A percentile compares a stretch with the other conserved stretches of the same genome.
phyloP scores from a whole-genome alignment of 116 monocot genomes.

The Trichopus zeylanicus region DNA sequence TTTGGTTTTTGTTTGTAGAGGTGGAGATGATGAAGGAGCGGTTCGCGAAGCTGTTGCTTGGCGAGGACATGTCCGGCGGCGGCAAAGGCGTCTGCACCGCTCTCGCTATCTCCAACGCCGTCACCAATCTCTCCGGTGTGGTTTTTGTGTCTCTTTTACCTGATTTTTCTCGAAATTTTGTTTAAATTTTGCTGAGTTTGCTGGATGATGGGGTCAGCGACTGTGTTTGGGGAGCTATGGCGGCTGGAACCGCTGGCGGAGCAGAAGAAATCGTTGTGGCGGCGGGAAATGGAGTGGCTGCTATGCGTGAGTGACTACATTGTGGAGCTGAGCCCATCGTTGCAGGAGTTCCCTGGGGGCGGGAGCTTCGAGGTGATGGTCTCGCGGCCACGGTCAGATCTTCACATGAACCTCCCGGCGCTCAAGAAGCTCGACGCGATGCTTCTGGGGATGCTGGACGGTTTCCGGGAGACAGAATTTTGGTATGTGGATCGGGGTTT shows the following conservation, averaged over 20 bases:
- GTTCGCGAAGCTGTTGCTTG: conserved; percentile 89
- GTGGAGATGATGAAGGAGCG: conserved; percentile 98
- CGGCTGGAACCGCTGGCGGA: conserved; percentile 76
- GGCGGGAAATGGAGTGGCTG: conserved; percentile 86
- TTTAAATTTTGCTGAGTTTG: background rate
- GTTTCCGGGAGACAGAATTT: conserved; percentile 79
- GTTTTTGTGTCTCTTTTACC: background rate
- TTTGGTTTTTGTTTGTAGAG: conserved; percentile 27
- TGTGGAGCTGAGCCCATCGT: conserved; percentile 79
- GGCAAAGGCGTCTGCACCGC: conserved; percentile 95
- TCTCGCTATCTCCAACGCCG: conserved; percentile 92
- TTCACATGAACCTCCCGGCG: conserved; percentile 89
- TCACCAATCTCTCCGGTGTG: conserved; percentile 89
- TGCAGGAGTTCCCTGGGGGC: conserved; percentile 89
- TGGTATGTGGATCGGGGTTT: conserved; percentile 87
- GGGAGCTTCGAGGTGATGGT: conserved; percentile 95
- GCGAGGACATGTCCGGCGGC: conserved; percentile 97
- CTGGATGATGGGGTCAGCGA: conserved; percentile 38
- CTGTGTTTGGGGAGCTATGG: conserved; percentile 98
- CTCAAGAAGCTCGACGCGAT: conserved; percentile 89
- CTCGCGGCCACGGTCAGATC: conserved; percentile 63
- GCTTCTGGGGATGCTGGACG: conserved; percentile 80
- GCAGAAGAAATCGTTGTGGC: conserved; percentile 92
- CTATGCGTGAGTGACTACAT: conserved; percentile 80
- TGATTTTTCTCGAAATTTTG: background rate